These are phyloP conservation scores for Blastocystis sp. DNA, from an alignment of 352 stramenopile genomes.

Conservation along the genomic window DNA sequence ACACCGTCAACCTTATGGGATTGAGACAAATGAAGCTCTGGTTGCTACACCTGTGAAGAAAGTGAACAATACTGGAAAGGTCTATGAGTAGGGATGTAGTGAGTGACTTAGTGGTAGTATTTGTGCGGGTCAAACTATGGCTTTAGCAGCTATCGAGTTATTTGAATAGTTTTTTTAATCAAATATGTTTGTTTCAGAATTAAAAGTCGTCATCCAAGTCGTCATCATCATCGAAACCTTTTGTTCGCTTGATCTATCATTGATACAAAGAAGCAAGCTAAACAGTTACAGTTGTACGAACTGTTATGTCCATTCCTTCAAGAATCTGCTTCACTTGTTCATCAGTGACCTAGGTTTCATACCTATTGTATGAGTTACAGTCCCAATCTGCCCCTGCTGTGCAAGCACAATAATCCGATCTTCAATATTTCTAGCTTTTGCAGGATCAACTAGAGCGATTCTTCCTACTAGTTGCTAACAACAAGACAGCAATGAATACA, in stretches of 20 bases:
- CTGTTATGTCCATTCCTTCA: conserved; percentile 14
- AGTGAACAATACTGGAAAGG: not conserved
- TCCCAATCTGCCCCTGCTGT: not conserved
- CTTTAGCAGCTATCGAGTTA: conserved; percentile 11
- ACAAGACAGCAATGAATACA: not conserved
- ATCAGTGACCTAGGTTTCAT: conserved; percentile 21
- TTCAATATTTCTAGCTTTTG: conserved; percentile 37
- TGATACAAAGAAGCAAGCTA: not conserved
- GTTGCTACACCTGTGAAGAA: not conserved
- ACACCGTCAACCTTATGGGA: not conserved
- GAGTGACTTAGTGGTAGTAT: not conserved
- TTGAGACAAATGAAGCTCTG: not conserved
- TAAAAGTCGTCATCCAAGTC: conserved; percentile 15
- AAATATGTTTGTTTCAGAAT: conserved; percentile 3
- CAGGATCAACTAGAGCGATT: conserved; percentile 37
- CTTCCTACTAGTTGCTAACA: conserved; percentile 17
- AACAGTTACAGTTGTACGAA: conserved; percentile 36
- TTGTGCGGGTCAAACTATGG: conserved; percentile 10
- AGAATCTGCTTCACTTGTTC: conserved; percentile 35
- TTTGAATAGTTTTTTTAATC: not conserved
- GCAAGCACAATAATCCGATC: conserved; percentile 36
- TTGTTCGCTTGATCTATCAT: not conserved
- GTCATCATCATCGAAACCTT: conserved; percentile 28
- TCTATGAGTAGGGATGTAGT: not conserved
- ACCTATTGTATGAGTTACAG: not conserved